Evolutionary conservation across 495 filamentous ascomycete genomes (phyloP).

Genomic region (Penicillium chermesinum): DNA sequence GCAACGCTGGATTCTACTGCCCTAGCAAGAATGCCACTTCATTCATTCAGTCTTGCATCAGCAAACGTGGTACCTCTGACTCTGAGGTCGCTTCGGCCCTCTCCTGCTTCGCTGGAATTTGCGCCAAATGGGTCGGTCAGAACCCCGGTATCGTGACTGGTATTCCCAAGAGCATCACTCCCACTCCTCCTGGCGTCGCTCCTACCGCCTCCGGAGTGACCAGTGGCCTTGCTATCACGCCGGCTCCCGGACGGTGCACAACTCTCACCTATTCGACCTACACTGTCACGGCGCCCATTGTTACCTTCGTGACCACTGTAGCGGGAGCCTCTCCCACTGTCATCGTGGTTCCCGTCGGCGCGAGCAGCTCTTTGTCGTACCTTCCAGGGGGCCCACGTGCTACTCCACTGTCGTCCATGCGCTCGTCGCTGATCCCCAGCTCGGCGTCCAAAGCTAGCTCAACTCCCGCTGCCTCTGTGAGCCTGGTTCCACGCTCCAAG

Average conservation of each 20-base stretch:
- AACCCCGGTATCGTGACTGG: slow-evolving; percentile 85
- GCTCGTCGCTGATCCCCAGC: not conserved
- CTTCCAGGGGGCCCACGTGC: no score
- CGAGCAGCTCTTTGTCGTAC: not conserved
- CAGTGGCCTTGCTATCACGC: slow-evolving; percentile 23
- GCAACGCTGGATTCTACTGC: slow-evolving; percentile 83
- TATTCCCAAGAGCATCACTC: slow-evolving; percentile 57
- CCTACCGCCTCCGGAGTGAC: slow-evolving; percentile 9
- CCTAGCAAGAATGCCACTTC: slow-evolving; percentile 67
- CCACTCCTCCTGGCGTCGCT: slow-evolving; percentile 24
- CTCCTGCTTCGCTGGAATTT: slow-evolving; percentile 87
- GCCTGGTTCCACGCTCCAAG: not conserved
- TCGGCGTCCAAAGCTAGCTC: not conserved
- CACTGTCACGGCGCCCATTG: slow-evolving; percentile 71
- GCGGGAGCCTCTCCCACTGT: slow-evolving; percentile 43
- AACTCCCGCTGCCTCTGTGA: not conserved
- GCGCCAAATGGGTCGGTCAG: slow-evolving; percentile 62
- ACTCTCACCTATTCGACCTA: slow-evolving; percentile 57
- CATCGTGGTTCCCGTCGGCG: slow-evolving; percentile 22
- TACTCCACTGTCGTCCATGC: not conserved
- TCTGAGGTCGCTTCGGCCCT: slow-evolving; percentile 65
- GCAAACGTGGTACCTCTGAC: slow-evolving; percentile 64
- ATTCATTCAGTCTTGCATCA: slow-evolving; percentile 77
- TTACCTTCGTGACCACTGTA: slow-evolving; percentile 58
- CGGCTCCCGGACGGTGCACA: slow-evolving; percentile 45